Conservation (phyloP, 768 basidiomycete genomes). For the Trametes coccinea region DNA sequence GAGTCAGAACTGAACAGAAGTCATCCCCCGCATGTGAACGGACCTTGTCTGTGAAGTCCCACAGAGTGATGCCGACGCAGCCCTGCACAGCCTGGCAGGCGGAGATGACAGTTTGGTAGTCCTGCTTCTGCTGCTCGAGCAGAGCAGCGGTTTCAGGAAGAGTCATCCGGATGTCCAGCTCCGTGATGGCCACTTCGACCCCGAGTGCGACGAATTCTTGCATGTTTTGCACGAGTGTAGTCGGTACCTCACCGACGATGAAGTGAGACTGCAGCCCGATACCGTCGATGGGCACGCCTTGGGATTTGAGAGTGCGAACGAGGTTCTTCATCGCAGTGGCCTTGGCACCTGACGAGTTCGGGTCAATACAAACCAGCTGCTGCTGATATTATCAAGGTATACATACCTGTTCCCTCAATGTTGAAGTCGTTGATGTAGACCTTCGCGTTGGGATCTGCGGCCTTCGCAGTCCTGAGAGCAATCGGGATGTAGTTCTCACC, state of each 20-base stretch:
- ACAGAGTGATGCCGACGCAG: conserved; percentile 41
- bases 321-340: conserved; percentile 57
- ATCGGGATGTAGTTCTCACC: conserved; percentile 48
- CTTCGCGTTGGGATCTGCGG: conserved; percentile 55
- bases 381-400: no score
- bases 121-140: conserved; percentile 54
- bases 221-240: conserved; percentile 47
- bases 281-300: conserved; percentile 59
- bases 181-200: conserved; percentile 67
- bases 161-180: conserved; percentile 65
- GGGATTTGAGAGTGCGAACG: conserved; percentile 46
- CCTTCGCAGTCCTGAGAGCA: conserved; percentile 51
- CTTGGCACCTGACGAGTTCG: conserved; percentile 42
- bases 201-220: conserved; percentile 56
- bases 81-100: conserved; percentile 45
- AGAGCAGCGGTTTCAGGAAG: conserved; percentile 54
- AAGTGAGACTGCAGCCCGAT: conserved; percentile 62
- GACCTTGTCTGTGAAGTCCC: conserved; percentile 43
- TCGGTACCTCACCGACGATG: conserved; percentile 56
- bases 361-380: background rate
- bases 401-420: conserved; percentile 39
- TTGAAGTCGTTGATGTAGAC: conserved; percentile 51
- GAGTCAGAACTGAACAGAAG: conserved; percentile 8
- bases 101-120: conserved; percentile 54
- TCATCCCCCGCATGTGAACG: background rate